Base-by-base conservation (phyloP, 805 yeast species). In the Starmerella bacillaris region DNA sequence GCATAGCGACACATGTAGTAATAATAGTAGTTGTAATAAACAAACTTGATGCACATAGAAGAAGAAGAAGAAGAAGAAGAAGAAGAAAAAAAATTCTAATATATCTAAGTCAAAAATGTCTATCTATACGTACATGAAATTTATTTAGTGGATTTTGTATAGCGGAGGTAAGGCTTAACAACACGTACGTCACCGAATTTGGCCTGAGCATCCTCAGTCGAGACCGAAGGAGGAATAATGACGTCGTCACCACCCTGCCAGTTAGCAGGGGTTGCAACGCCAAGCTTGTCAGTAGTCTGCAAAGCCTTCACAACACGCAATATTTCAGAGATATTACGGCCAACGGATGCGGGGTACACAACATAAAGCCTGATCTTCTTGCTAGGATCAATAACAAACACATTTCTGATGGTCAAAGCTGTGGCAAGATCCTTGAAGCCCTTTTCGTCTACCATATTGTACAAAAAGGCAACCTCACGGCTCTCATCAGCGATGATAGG, bases 241-340 rank as follows among this genome's bases (percentile, higher is more conserved):
- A 84, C 94, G 55, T 83, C 94, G 50, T 79, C 70, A 47, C 94
- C 94, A 37, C 68, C 73, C 39, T 65, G 67, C 95, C 95, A 83
- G 70, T 84, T 72, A 54, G 79, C 78, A 41, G 94, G 94, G 30
- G 94, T 83, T 42, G 79, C 89, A 46, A 83, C 69, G 52, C 86
- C 79, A 60, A 70, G 64, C 54, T 69, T 66, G 60, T 84, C 94
- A 49, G 51, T 38, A 45, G 70, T 60, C 65, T 82, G 94, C 57
- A 83, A 64, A 36, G 93, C 78, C 56, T 80, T 94, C 45, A 83
- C 62, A 38, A 78, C 92, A 63, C 95, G 77, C 58, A 84, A 66
- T 24, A 83, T 86, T 66, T 83, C 95, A 39, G 78, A 70, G 42
- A 93, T 70, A 73, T 84, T 83, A 68, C 95, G 78, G 56, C 95